phyloP scores from a whole-genome alignment of 371 early-diverging fungal species.

The Saksenaea oblongispora region DNA sequence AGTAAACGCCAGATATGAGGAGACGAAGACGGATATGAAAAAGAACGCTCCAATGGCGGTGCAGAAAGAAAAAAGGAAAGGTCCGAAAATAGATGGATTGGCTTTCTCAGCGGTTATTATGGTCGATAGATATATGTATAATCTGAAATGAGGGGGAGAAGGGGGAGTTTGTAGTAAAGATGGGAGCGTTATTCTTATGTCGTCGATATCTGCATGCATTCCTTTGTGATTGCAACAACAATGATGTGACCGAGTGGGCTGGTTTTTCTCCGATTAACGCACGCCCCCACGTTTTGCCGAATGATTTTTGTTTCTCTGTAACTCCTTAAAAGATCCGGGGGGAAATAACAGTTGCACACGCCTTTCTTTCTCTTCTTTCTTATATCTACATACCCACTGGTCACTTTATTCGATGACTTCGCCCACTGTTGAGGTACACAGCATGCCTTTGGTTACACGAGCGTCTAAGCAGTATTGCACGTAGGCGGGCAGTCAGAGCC shows the following conservation, averaged over 20 bases:
- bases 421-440: conserved; percentile 3
- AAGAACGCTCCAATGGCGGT: neutral
- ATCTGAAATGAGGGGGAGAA: neutral
- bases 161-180: neutral
- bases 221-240: conserved; percentile 1
- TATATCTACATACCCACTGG: neutral
- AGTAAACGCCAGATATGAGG: neutral
- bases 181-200: neutral
- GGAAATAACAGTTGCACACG: neutral
- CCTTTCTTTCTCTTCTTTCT: neutral
- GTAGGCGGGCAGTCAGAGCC: neutral
- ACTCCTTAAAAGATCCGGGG: neutral
- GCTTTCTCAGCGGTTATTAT: neutral
- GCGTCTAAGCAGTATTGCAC: conserved; percentile 3
- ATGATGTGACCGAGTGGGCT: neutral
- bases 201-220: neutral
- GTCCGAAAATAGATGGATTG: conserved; percentile 2
- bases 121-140: neutral
- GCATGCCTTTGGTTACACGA: conserved; percentile 2
- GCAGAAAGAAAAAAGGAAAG: neutral
- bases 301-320: neutral
- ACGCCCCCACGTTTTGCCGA: conserved; percentile 4
- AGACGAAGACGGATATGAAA: neutral
- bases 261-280: conserved; percentile 5
- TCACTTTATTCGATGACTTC: neutral